phyloP scores from a whole-genome alignment of 2,329 filamentous ascomycete genomes.

The Xylariaceae sp. region DNA sequence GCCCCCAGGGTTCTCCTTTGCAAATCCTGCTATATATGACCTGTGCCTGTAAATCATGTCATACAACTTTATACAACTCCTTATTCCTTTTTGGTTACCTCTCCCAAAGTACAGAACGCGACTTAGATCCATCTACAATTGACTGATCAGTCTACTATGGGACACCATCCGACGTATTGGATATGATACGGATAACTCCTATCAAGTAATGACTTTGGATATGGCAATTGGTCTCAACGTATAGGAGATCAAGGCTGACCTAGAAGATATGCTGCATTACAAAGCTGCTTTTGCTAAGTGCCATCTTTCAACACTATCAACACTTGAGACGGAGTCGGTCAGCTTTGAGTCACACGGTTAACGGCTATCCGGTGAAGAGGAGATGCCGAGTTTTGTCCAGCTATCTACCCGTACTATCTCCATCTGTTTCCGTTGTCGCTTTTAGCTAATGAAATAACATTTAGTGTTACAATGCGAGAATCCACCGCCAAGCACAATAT shows the following conservation, averaged over 20 bases:
- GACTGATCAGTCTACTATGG: too few species aligned
- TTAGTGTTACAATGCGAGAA: slow-evolving; percentile 1
- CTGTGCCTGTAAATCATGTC: too few species aligned
- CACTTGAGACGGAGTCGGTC: neutral
- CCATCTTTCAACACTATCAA: neutral
- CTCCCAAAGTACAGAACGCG: too few species aligned
- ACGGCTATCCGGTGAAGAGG: slow-evolving; percentile 12
- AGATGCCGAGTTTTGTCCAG: slow-evolving; percentile 43
- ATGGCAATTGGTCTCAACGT: slow-evolving; percentile 5
- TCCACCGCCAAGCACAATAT: neutral
- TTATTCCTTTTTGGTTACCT: too few species aligned
- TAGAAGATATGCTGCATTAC: slow-evolving; percentile 1
- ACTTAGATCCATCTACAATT: too few species aligned
- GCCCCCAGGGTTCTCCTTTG: slow-evolving; percentile 34
- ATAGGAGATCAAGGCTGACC: neutral
- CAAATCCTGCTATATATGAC: slow-evolving; percentile 25
- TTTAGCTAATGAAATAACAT: slow-evolving; percentile 27
- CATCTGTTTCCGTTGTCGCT: slow-evolving; percentile 27
- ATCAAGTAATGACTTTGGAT: neutral
- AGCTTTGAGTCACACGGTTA: slow-evolving; percentile 13
- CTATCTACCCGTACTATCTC: slow-evolving; percentile 22
- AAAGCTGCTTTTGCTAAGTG: neutral
- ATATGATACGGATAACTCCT: too few species aligned
- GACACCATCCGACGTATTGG: too few species aligned
- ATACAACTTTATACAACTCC: too few species aligned